A percentile compares a stretch with the other conserved stretches of the same genome.
Evolutionary conservation across 1,284 basidiomycete genomes (phyloP).

Genomic region (Exobasidium cylindrosporum): DNA sequence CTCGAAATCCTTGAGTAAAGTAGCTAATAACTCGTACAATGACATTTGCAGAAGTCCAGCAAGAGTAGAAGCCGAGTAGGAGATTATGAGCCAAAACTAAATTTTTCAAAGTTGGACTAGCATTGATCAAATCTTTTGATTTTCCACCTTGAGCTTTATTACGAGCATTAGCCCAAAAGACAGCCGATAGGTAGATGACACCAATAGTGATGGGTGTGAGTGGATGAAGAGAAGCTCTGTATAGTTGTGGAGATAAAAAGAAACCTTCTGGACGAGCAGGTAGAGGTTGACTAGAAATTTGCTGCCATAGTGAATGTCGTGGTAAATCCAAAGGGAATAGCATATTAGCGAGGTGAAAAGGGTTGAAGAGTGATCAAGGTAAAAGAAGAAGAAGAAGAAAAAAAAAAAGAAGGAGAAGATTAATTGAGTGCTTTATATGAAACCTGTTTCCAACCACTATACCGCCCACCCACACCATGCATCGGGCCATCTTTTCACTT

Average conservation of each 20-base stretch:
- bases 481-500: too few relatives aligned
- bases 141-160: slow-evolving; percentile 22
- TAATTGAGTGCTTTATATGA: too few relatives aligned
- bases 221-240: slow-evolving; percentile 32
- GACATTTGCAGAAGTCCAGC: slow-evolving; percentile 41
- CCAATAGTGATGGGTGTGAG: slow-evolving; percentile 24
- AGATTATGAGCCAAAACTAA: slow-evolving; percentile 52
- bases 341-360: not conserved
- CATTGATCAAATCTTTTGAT: slow-evolving; percentile 31
- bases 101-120: slow-evolving; percentile 25
- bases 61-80: slow-evolving; percentile 46
- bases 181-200: slow-evolving; percentile 33
- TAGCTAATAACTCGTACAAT: slow-evolving; percentile 25
- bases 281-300: slow-evolving; percentile 27
- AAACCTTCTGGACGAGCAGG: slow-evolving; percentile 34
- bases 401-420: not conserved
- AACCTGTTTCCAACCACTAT: too few relatives aligned
- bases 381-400: not conserved
- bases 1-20: slow-evolving; percentile 20
- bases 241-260: slow-evolving; percentile 26
- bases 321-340: slow-evolving; percentile 28
- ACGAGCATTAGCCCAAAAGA: slow-evolving; percentile 27
- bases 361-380: not conserved
- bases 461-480: too few relatives aligned
- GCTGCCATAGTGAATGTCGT: slow-evolving; percentile 22